Conservation (phyloP, 1,284 basidiomycete species). For the Cutaneotrichosporon curvatum region DNA sequence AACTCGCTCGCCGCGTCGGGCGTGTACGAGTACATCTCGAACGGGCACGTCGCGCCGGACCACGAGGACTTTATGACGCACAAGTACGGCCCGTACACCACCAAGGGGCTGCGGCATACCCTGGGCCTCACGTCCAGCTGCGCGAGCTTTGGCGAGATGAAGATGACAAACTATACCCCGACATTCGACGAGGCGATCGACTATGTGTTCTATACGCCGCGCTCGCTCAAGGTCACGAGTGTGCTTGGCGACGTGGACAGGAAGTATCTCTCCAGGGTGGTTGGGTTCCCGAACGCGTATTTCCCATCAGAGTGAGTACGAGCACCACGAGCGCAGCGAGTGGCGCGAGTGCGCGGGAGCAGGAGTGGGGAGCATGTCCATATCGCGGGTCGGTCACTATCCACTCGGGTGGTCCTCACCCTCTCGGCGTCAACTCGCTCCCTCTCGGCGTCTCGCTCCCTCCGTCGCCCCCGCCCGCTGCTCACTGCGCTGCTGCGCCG, state of each 20-base stretch:
- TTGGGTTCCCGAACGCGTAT: constrained; percentile 95
- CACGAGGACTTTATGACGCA: constrained; percentile 93
- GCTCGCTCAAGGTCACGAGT: constrained; percentile 72
- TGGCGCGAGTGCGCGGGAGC: background rate
- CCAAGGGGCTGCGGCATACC: constrained; percentile 75
- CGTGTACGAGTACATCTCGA: constrained; percentile 84
- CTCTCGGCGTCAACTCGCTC: no score
- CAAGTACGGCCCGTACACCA: constrained; percentile 84
- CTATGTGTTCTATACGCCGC: constrained; percentile 85
- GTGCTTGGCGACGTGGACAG: constrained; percentile 84
- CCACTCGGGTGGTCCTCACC: no score
- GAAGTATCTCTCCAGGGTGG: constrained; percentile 77
- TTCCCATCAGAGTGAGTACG: constrained; percentile 85
- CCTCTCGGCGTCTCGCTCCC: no score
- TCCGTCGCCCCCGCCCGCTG: no score
- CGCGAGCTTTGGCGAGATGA: constrained; percentile 58
- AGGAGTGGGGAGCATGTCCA: background rate
- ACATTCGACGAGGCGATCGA: constrained; percentile 78
- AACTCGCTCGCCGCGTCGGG: constrained; percentile 84
- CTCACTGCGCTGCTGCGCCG: background rate
- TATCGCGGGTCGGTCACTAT: no score
- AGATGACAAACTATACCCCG: constrained; percentile 87
- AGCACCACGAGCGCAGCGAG: no score
- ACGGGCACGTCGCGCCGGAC: constrained; percentile 61
- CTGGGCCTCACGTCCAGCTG: constrained; percentile 82